Base-by-base conservation (phyloP, 2,329 filamentous ascomycete genomes). In the Claviceps humidiphila region DNA sequence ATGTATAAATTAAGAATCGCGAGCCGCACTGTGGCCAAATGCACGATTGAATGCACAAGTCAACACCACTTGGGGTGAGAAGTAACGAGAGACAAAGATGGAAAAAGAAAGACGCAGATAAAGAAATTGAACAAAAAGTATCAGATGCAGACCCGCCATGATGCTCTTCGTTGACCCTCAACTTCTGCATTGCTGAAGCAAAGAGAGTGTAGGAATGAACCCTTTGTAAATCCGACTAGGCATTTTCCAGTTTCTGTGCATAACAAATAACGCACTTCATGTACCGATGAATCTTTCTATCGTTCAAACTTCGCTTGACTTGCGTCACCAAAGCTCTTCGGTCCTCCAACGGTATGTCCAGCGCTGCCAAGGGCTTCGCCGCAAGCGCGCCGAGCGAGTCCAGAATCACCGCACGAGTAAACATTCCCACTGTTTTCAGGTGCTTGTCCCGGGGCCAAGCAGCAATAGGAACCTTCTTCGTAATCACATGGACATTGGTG, bases 391-490 rank as follows among this genome's bases (percentile, higher is more conserved):
- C 69, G 1, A 75, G 66, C 5, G 69, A 65, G 34, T 73, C 69
- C 20, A 64, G 55, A 13, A 74, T 62, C 34, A 68, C 67, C 9
- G 68, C 65, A 52, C 70, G 66, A 68, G 72, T 73, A 53, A 74
- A 68, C 34, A 70, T 60, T 2, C 74, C 74, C 1, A 73, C 60
- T 3, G 68, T 65, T 50, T 71, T 67, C 26, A 71, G 60, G 5
- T 58, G 55, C 60, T 65, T 65, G 53, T 74, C 71, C 38, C 61
- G 62, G 14, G 71, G 58, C 74, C 73, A 76, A 2, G 65, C 60
- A 0, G 71, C 72, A 44, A 76, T 65, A n/a, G 74, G 72, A 3
- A 75, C 67, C 53, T 70, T 71, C 54, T 71, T 67, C 20, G 69
- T 65, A 50, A 67, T 63, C 50, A 69, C 64, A 7, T 67, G 64